phyloP scores from a whole-genome alignment of 331 rosid genomes.

The Rhamnella rubrinervis region DNA sequence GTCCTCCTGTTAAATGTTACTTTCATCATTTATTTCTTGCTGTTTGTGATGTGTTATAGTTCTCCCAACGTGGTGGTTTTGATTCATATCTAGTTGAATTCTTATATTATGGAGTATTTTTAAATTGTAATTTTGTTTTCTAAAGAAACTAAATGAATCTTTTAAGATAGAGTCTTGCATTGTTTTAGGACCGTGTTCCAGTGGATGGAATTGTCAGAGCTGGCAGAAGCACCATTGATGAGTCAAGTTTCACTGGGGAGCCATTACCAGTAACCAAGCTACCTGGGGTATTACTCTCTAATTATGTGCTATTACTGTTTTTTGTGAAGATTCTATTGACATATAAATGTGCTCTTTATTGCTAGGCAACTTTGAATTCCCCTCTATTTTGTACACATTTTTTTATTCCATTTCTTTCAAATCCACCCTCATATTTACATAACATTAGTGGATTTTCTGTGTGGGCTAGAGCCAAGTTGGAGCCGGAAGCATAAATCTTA shows the following conservation, averaged over 20 bases:
- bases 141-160: background rate
- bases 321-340: background rate
- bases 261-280: constrained; percentile 89
- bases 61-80: constrained; percentile 4
- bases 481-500: constrained; percentile 96
- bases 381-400: background rate
- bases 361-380: background rate
- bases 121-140: background rate
- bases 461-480: constrained; percentile 79
- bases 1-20: background rate
- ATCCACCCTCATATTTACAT: background rate
- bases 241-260: constrained; percentile 96
- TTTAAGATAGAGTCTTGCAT: constrained; percentile 27
- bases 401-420: background rate
- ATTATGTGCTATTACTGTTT: constrained; percentile 10
- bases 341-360: background rate
- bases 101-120: background rate
- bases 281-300: constrained; percentile 71
- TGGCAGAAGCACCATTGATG: constrained; percentile 95
- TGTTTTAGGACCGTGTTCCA: constrained; percentile 79
- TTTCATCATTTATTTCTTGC: background rate
- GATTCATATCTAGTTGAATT: background rate
- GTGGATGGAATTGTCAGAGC: constrained; percentile 93
- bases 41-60: background rate
- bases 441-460: constrained; percentile 24